phyloP scores from a whole-genome alignment of 495 filamentous ascomycete genomes.

The Niebla homalea region DNA sequence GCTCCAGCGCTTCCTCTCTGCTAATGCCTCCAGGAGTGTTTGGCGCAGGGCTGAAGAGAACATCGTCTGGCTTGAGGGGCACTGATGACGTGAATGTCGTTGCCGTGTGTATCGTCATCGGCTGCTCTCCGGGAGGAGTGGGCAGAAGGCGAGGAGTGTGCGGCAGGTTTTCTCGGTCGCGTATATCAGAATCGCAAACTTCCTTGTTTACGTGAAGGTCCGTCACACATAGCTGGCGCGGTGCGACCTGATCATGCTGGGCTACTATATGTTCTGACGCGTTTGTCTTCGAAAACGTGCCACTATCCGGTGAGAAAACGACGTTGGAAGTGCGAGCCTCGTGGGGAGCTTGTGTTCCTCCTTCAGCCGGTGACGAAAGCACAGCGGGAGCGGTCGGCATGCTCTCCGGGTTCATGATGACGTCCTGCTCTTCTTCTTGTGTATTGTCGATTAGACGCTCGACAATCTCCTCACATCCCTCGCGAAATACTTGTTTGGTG shows the following conservation, averaged over 20 bases:
- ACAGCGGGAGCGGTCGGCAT: too few relatives aligned
- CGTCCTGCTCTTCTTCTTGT: too few relatives aligned
- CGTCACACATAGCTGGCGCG: background rate
- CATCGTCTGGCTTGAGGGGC: slow-evolving; percentile 5
- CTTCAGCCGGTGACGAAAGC: too few relatives aligned
- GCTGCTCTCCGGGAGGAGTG: background rate
- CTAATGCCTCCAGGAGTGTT: slow-evolving; percentile 30
- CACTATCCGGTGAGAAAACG: slow-evolving; percentile 35
- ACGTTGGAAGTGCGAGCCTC: slow-evolving; percentile 8
- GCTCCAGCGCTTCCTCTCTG: slow-evolving; percentile 37
- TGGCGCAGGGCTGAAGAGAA: slow-evolving; percentile 11
- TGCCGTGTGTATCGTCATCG: slow-evolving; percentile 7
- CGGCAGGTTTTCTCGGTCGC: slow-evolving; percentile 6
- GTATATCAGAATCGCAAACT: background rate
- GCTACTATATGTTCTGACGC: slow-evolving; percentile 5
- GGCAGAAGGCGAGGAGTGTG: slow-evolving; percentile 13
- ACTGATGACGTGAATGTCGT: slow-evolving; percentile 25
- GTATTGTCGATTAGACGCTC: too few relatives aligned
- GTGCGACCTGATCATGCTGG: slow-evolving; percentile 6
- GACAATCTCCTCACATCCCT: too few relatives aligned
- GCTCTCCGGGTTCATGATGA: too few relatives aligned
- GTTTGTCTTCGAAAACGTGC: slow-evolving; percentile 33
- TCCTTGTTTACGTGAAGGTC: background rate
- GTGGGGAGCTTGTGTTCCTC: too few relatives aligned
- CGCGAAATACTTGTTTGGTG: background rate